Conservation (phyloP, 2,329 filamentous ascomycete species). For the Pseudogymnoascus sp. region DNA sequence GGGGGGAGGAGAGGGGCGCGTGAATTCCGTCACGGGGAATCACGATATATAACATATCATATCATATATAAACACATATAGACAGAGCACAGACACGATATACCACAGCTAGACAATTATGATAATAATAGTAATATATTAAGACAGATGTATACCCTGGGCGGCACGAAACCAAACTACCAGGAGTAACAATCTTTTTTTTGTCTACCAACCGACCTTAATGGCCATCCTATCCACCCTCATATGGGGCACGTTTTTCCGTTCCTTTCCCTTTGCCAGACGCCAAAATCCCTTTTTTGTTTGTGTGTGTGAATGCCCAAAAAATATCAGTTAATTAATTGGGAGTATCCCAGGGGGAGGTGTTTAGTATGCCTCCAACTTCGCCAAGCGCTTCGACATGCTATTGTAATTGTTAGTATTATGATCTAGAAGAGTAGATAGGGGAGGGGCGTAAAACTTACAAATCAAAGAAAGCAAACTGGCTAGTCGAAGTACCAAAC, state of each 20-base stretch:
- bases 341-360: not conserved
- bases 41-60: not conserved
- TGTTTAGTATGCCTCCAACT: slow-evolving; percentile 29
- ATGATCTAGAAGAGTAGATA: slow-evolving; percentile 13
- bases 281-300: not conserved
- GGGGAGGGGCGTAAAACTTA: slow-evolving; percentile 44
- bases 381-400: slow-evolving; percentile 59
- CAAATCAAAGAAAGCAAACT: slow-evolving; percentile 99
- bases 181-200: not conserved
- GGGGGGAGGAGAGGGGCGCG: not conserved
- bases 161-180: not conserved
- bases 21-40: not conserved
- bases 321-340: not conserved
- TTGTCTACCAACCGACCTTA: not conserved
- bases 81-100: not conserved
- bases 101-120: not conserved
- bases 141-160: not conserved
- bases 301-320: not conserved
- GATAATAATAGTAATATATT: slow-evolving; percentile 5
- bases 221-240: not conserved
- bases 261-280: not conserved
- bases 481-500: slow-evolving; percentile 84
- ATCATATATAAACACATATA: not conserved
- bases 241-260: not conserved
- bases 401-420: slow-evolving; percentile 32